Evolutionary conservation across 495 filamentous ascomycete genomes (phyloP).

Genomic region (Chaetomidium leptoderma): DNA sequence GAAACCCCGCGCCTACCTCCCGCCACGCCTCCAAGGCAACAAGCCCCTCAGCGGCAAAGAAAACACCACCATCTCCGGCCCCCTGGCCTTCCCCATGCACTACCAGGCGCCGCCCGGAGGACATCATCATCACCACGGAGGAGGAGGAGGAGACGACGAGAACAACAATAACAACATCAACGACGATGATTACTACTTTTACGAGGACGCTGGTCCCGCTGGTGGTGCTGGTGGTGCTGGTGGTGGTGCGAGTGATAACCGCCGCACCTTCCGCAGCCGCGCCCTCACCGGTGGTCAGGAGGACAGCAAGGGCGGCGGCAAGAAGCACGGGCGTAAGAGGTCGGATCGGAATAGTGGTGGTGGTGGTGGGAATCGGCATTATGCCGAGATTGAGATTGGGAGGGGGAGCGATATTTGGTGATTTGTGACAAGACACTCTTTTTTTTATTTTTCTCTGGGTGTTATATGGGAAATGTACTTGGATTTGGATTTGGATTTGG

Average conservation of each 20-base stretch:
- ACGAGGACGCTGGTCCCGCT: no score
- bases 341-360: constrained; percentile 2
- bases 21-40: constrained; percentile 1
- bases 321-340: constrained; percentile 12
- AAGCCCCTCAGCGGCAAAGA: constrained; percentile 20
- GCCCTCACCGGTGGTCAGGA: background rate
- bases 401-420: constrained; percentile 29
- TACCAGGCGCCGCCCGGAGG: constrained; percentile 8
- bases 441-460: background rate
- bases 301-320: background rate
- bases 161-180: background rate
- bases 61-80: constrained; percentile 24
- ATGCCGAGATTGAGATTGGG: constrained; percentile 29
- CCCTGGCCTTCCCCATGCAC: constrained; percentile 25
- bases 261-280: no score
- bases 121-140: background rate
- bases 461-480: no score
- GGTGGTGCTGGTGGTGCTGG: background rate
- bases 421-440: background rate
- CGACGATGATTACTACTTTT: background rate
- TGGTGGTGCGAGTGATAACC: background rate
- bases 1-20: constrained; percentile 2
- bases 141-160: background rate
- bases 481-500: background rate
- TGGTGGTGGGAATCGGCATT: constrained; percentile 14